Base-by-base conservation (phyloP, 2,329 filamentous ascomycete genomes). In the Leptographium procerum region DNA sequence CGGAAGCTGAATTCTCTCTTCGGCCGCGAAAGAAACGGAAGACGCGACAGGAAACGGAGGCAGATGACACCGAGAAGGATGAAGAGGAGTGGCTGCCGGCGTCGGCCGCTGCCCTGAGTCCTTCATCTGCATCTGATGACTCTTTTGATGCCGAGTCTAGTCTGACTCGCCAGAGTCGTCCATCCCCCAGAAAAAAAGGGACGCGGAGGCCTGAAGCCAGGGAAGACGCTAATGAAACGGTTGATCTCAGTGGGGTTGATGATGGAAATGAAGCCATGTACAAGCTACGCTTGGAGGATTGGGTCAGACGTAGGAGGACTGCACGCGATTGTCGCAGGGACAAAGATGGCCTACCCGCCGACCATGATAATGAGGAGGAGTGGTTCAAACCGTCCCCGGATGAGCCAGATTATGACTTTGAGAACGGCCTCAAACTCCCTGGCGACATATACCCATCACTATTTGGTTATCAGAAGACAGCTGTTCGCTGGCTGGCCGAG, bases 381-480 rank as follows among this genome's bases (percentile, higher is more conserved):
- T 96, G 91, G 86, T 84, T 89, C 64, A 87, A 89, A 66, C 89
- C 91, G 5, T 91, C 95, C 64, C 95, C 94, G 0, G 89, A 88
- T 43, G 82, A 87, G 43, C 77, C 87, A 0, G 91, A 96, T 69
- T 81, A 89, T 54, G 73, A 79, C 6, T 84, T 96, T 55, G 85
- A 88, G 56, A 86, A 88, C 45, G 87, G 83, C 3, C 83, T 95
- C 59, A 87, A 82, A 56, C 77, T 99, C 5, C 94, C 94, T 1
- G 94, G 94, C 2, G 94, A 99, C 66, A 92, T 99, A 9, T 91
- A 88, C 64, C 90, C 91, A 0, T 90, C 90, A 2, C 75, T 99
- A 0, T 99, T 97, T 66, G 90, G 95, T 62, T 99, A 99, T 65
- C 94, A 99, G 67, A 96, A 96, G 71, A 96, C 91, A 0, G 91